Evolutionary conservation across 352 stramenopile species (phyloP).

Genomic region (Globisporangium canariense): DNA sequence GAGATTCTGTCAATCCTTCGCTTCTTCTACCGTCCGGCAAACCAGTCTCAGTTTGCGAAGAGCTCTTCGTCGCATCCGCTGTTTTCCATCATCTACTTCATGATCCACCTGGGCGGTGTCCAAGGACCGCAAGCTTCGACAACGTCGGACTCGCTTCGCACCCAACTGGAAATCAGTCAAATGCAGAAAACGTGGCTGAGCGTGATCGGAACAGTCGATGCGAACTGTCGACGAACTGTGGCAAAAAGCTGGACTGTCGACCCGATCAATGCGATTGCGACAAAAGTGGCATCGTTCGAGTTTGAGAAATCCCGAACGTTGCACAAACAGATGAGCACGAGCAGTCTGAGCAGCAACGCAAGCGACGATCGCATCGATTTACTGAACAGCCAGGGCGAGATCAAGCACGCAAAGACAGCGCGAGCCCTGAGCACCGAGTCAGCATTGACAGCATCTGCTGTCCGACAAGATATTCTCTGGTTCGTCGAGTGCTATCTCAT

Average conservation of each 20-base stretch:
- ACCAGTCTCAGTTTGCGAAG: conserved; percentile 47
- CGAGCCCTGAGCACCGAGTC: conserved; percentile 15
- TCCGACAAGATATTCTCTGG: conserved; percentile 29
- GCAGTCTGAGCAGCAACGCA: conserved; percentile 15
- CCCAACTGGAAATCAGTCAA: conserved; percentile 29
- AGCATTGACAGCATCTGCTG: conserved; percentile 5
- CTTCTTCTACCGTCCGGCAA: conserved; percentile 70
- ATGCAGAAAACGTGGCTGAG: conserved; percentile 30
- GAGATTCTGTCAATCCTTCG: conserved; percentile 43
- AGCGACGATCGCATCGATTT: conserved; percentile 15
- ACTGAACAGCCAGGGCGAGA: conserved; percentile 5
- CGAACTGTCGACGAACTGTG: conserved; percentile 43
- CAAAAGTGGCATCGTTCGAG: conserved; percentile 17
- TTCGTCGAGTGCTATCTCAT: conserved; percentile 58
- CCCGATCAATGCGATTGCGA: conserved; percentile 33
- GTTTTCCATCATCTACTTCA: conserved; percentile 52
- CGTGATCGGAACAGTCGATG: conserved; percentile 38
- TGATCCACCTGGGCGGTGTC: conserved; percentile 12
- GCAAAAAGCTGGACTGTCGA: conserved; percentile 27
- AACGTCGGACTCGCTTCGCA: conserved; percentile 18
- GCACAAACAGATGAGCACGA: conserved; percentile 6
- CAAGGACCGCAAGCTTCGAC: neutral
- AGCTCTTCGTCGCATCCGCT: conserved; percentile 52
- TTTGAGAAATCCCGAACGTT: conserved; percentile 14
- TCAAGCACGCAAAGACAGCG: conserved; percentile 12